A percentile compares a stretch with the other conserved stretches of the same genome.
Evolutionary conservation across 495 filamentous ascomycete species (phyloP).

Genomic region (Evernia prunastri): DNA sequence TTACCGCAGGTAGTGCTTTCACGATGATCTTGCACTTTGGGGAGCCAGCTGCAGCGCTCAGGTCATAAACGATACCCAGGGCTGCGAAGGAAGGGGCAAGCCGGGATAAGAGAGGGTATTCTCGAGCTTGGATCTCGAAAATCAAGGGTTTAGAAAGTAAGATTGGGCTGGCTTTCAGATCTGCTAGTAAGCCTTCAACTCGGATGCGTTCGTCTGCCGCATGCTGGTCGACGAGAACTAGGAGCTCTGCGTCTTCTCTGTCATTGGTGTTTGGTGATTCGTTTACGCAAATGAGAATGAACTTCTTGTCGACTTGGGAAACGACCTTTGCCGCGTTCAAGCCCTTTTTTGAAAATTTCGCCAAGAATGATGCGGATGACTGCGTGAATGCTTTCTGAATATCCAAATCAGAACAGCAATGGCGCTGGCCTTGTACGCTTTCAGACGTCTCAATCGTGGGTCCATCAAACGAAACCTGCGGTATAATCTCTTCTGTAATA

Average conservation of each 20-base stretch:
- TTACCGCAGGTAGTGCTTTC: constrained; percentile 56
- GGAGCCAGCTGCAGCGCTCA: neutral
- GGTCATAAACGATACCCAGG: constrained; percentile 66
- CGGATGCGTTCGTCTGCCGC: constrained; percentile 86
- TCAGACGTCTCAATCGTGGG: constrained; percentile 19
- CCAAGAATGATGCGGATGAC: constrained; percentile 26
- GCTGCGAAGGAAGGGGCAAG: constrained; percentile 50
- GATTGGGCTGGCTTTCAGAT: constrained; percentile 36
- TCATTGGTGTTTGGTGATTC: constrained; percentile 4
- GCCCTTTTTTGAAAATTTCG: constrained; percentile 59
- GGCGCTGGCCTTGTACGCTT: constrained; percentile 17
- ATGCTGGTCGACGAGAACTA: constrained; percentile 89
- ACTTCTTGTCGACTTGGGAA: constrained; percentile 83
- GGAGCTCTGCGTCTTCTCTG: constrained; percentile 24
- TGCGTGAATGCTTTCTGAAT: constrained; percentile 30
- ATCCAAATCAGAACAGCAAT: constrained; percentile 26
- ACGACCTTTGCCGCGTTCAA: constrained; percentile 62
- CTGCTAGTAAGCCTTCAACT: constrained; percentile 61
- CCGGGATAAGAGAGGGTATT: constrained; percentile 48
- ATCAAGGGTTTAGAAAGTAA: constrained; percentile 46
- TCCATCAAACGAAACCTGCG: constrained; percentile 31
- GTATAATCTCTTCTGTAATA: constrained; percentile 46
- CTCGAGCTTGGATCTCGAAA: constrained; percentile 55
- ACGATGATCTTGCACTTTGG: constrained; percentile 40
- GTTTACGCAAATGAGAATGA: constrained; percentile 63